These are phyloP conservation scores for Piromyces finnis DNA, from an alignment of 192 early-diverging fungal species.

Conservation along the genomic window DNA sequence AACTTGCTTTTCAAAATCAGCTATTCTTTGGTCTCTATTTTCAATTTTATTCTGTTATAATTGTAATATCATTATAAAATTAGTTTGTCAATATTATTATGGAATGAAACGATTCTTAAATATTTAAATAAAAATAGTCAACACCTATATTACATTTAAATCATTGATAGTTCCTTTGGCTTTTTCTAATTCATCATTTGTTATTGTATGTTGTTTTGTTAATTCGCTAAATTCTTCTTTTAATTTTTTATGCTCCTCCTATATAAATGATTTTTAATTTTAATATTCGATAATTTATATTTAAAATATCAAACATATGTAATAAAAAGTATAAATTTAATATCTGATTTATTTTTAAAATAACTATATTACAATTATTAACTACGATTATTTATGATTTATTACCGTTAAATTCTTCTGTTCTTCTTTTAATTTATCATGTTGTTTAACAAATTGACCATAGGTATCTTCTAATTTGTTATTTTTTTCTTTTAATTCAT, in stretches of 20 bases:
- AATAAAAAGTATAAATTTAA: no score
- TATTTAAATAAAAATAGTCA: neutral
- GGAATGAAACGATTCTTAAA: no score
- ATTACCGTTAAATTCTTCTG: neutral
- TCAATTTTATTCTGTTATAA: neutral
- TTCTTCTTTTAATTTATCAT: neutral
- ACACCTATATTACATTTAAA: neutral
- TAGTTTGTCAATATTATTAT: no score
- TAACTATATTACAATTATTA: no score
- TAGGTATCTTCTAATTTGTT: neutral
- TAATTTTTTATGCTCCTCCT: neutral
- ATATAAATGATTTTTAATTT: neutral
- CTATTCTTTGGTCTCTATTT: neutral
- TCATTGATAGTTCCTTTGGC: neutral
- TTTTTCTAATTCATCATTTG: neutral
- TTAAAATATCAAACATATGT: no score
- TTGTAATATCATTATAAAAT: no score
- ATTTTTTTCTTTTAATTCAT: neutral
- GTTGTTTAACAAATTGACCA: neutral
- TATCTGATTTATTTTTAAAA: no score
- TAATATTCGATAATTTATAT: no score
- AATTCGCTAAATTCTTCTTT: neutral
- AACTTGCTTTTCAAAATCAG: neutral
- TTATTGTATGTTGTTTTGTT: neutral
- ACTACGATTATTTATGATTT: no score